Conservation (phyloP, 2,329 filamentous ascomycete species). For the Orbilia javanica region DNA sequence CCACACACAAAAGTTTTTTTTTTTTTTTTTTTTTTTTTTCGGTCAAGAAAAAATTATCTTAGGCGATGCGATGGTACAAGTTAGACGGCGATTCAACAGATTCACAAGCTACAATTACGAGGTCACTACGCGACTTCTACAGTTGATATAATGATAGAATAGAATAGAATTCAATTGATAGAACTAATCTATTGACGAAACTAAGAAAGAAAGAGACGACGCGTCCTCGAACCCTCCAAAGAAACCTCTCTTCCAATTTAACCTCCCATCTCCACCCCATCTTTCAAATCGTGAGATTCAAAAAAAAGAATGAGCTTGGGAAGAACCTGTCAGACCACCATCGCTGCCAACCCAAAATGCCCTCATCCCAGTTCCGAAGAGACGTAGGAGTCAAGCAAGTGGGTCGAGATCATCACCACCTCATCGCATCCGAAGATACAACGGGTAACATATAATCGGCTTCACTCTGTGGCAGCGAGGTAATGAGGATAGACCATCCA, state of each 20-base stretch:
- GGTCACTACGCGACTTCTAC: not conserved
- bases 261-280: slow-evolving; percentile 19
- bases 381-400: slow-evolving; percentile 43
- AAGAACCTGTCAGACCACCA: slow-evolving; percentile 59
- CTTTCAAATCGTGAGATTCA: not conserved
- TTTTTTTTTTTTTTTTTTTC: not conserved
- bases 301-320: slow-evolving; percentile 8
- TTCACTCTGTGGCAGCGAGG: slow-evolving; percentile 59
- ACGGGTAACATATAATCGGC: slow-evolving; percentile 58
- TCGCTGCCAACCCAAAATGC: slow-evolving; percentile 58
- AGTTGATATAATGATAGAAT: not conserved
- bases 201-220: slow-evolving; percentile 3
- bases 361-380: slow-evolving; percentile 44
- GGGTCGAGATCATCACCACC: slow-evolving; percentile 60
- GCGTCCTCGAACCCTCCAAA: slow-evolving; percentile 18
- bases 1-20: not conserved
- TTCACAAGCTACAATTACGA: not conserved
- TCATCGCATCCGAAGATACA: slow-evolving; percentile 27
- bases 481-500: slow-evolving; percentile 55
- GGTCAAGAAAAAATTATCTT: not conserved
- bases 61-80: not conserved
- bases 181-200: not conserved
- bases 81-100: not conserved
- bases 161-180: slow-evolving; percentile 16
- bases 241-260: slow-evolving; percentile 31